Conservation (phyloP, 148 eudicot genomes). For the Polygonum maritimum region DNA sequence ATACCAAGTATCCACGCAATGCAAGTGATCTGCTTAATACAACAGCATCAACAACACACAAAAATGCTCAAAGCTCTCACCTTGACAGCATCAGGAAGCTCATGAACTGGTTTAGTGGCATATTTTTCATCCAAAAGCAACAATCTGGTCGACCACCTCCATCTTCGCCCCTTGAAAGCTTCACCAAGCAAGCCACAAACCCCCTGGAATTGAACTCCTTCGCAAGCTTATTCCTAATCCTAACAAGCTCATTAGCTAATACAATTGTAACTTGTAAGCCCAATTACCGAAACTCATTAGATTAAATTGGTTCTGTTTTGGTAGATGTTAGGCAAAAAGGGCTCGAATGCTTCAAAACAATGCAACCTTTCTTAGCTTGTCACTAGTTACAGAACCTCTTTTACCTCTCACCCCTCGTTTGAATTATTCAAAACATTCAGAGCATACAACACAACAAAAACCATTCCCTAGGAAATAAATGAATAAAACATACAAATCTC, state of each 20-base stretch:
- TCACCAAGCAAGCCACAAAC: constrained; percentile 71
- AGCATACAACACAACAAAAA: too few species aligned
- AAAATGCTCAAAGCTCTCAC: constrained; percentile 9
- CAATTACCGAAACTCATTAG: too few species aligned
- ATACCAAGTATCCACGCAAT: neutral
- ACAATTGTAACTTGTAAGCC: too few species aligned
- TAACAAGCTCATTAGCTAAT: too few species aligned
- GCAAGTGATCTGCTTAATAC: neutral
- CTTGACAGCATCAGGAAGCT: constrained; percentile 88
- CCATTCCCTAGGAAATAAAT: neutral
- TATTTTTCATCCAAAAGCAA: constrained; percentile 77
- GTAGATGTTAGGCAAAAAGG: too few species aligned
- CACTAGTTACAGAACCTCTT: too few species aligned
- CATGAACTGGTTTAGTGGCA: constrained; percentile 31
- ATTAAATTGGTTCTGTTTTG: too few species aligned
- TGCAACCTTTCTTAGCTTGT: too few species aligned
- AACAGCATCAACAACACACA: neutral
- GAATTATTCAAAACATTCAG: too few species aligned
- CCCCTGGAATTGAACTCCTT: constrained; percentile 63
- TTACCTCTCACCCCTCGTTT: too few species aligned
- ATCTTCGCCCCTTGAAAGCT: constrained; percentile 41
- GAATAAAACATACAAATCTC: neutral
- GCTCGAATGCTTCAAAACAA: too few species aligned
- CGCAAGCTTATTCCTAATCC: constrained; percentile 51
- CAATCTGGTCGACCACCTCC: constrained; percentile 86